Evolutionary conservation across 78 protist genomes (phyloP).

Genomic region (Dictyostelium discoideum): dicty_2.7 NC_007090.3:2878501-2879000

Average conservation of each 20-base stretch:
- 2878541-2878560: neutral
- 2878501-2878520: neutral
- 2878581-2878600: neutral
- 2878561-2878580: neutral
- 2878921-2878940: neutral
- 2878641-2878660: neutral
- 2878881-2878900: neutral
- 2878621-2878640: neutral
- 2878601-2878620: neutral
- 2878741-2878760: neutral
- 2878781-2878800: neutral
- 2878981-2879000: neutral
- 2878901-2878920: conserved; percentile 6
- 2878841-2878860: neutral
- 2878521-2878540: neutral
- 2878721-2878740: neutral
- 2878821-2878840: neutral
- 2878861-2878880: neutral
- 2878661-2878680: neutral
- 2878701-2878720: neutral
- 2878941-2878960: neutral
- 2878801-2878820: neutral
- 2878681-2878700: neutral
- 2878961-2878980: neutral
- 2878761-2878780: neutral